These are phyloP conservation scores for Phialemoniopsis sp. DNA, from an alignment of 2,329 filamentous ascomycete species.

Conservation along the genomic window DNA sequence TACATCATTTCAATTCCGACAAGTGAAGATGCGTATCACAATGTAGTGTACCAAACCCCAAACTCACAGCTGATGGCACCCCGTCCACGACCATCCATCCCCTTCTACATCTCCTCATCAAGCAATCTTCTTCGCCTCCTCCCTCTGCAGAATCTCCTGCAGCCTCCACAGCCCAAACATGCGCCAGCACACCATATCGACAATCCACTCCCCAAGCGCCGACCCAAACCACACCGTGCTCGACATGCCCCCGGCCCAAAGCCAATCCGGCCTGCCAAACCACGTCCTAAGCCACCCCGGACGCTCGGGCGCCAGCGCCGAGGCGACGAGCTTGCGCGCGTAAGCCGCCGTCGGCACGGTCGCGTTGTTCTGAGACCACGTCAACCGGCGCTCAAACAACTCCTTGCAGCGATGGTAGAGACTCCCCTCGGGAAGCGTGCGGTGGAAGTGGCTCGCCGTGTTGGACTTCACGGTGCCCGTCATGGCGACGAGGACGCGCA, in stretches of 20 bases:
- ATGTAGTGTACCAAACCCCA: no score
- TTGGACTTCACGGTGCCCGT: constrained; percentile 49
- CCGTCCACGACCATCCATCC: no score
- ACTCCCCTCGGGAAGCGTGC: constrained; percentile 37
- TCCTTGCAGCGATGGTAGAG: constrained; percentile 41
- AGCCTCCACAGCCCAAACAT: constrained; percentile 27
- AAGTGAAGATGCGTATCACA: no score
- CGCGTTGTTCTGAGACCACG: constrained; percentile 41
- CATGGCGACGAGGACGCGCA: constrained; percentile 54
- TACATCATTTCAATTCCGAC: no score
- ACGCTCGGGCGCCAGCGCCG: constrained; percentile 31
- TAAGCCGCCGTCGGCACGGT: constrained; percentile 41
- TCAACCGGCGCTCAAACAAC: constrained; percentile 39
- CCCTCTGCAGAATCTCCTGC: constrained; percentile 17
- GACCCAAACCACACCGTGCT: constrained; percentile 19
- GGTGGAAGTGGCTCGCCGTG: constrained; percentile 36
- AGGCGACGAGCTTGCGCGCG: constrained; percentile 34
- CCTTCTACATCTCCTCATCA: background rate
- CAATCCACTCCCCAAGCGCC: constrained; percentile 29
- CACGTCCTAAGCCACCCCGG: constrained; percentile 24
- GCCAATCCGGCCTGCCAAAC: constrained; percentile 37
- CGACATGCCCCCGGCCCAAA: constrained; percentile 32
- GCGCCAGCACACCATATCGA: constrained; percentile 25
- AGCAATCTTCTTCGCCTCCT: constrained; percentile 15
- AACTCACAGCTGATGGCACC: no score